Conservation (phyloP, 148 eudicot species). For the Vaccinium darrowii region DNA sequence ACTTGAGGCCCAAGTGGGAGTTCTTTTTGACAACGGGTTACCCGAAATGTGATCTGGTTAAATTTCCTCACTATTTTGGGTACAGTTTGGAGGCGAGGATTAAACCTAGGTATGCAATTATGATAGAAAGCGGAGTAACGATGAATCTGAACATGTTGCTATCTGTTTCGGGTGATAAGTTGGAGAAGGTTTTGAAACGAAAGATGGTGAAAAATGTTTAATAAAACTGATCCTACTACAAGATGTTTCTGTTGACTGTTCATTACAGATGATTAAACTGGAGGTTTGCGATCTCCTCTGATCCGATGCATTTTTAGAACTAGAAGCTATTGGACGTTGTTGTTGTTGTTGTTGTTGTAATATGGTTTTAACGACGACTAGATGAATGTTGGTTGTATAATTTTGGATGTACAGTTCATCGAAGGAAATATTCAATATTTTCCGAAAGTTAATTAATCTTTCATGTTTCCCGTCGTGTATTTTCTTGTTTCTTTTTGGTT, state of each 20-base stretch:
- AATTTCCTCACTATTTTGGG: constrained; percentile 88
- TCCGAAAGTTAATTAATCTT: neutral
- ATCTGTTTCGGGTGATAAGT: constrained; percentile 35
- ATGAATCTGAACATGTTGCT: constrained; percentile 60
- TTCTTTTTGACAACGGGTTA: constrained; percentile 67
- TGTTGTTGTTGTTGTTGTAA: neutral
- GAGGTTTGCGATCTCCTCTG: neutral
- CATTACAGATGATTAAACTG: constrained; percentile 1
- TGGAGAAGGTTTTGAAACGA: constrained; percentile 51
- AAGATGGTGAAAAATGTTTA: constrained; percentile 47
- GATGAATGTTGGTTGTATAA: neutral
- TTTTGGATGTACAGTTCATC: neutral
- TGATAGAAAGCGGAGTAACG: constrained; percentile 50
- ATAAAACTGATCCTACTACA: neutral
- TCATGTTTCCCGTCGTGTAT: neutral
- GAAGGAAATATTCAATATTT: neutral
- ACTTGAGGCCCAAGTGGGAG: constrained; percentile 74
- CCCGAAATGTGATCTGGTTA: constrained; percentile 63
- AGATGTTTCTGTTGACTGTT: neutral
- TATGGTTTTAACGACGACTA: neutral
- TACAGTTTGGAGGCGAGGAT: constrained; percentile 81
- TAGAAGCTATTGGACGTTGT: neutral
- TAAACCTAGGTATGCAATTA: constrained; percentile 64
- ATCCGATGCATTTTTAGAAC: neutral
- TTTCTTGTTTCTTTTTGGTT: neutral